Evolutionary conservation across 2,329 filamentous ascomycete species (phyloP), one percentile per base, ranked within the genome.

Genomic region (Neonectria faginata): DNA sequence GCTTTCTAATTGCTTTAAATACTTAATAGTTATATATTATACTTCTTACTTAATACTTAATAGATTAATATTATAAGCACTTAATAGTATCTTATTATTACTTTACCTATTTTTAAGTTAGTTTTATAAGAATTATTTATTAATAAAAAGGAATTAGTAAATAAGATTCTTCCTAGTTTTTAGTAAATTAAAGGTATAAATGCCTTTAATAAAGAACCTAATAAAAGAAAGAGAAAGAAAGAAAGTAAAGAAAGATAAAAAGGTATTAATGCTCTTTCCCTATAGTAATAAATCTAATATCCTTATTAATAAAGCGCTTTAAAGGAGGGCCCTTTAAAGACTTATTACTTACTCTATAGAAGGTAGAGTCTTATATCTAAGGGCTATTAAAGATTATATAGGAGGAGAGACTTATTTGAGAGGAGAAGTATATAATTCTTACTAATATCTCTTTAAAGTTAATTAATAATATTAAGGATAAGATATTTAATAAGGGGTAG

Each of bases 381-480:
- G 36, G 12, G 36, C 36, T 14, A 41, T 41, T 41, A 11, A 41
- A 41, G 14, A 41, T 41, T 6, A 41, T 6, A 3, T 2, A 7
- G 12, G 16, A 39, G 14, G 12, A 39, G 36, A 39, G 36, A 8
- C 36, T 39, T 39, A n/a, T 39, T 39, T n/a, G 20, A 55, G 33
- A 55, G 18, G 18, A 55, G 52, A 42, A 55, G 52, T 55, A 55
- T 29, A 27, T 25, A 33, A 55, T 55, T 55, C 42, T n/a, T 18
- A 27, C 42, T 44, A n/a, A 27, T 16, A 22, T 20, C 20, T 29
- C 33, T 18, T 55, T 27, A n/a, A 5, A 55, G 2, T 55, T n/a
- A 42, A 55, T 55, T n/a, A 16, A 42, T 16, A 6, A 27, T 20
- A 56, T 33, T 16, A 31, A 41, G 52, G 4, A 10, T 18, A 7